Evolutionary conservation across 1,139 yeast genomes (phyloP).

Genomic region (Hemisphaericaspora xylanilytica): DNA sequence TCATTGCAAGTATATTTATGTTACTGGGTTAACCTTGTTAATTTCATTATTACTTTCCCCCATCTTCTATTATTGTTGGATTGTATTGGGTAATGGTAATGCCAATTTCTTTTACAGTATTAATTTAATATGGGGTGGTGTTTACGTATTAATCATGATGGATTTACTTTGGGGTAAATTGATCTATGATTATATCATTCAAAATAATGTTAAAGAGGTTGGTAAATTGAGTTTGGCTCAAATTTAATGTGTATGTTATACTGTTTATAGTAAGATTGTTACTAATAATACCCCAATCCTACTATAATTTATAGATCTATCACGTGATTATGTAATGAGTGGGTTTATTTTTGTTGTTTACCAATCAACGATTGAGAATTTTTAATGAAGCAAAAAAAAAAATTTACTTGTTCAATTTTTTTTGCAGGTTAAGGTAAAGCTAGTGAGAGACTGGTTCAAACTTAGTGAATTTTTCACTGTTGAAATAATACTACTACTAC

Average conservation of each 20-base stretch:
- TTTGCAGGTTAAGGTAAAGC: neutral
- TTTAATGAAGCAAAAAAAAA: slow-evolving; percentile 1
- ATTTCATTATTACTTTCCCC: slow-evolving; percentile 61
- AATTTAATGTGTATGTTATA: too few relatives aligned
- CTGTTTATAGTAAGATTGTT: too few relatives aligned
- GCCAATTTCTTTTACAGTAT: slow-evolving; percentile 95
- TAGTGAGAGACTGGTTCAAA: neutral
- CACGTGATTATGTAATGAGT: neutral
- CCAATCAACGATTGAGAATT: slow-evolving; percentile 8
- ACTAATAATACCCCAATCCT: neutral
- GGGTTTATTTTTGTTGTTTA: neutral
- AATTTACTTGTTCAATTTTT: neutral
- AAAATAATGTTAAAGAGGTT: slow-evolving; percentile 21
- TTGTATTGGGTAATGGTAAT: slow-evolving; percentile 90
- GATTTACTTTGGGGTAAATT: slow-evolving; percentile 85
- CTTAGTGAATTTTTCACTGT: slow-evolving; percentile 1
- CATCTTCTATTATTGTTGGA: slow-evolving; percentile 92
- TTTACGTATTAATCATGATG: slow-evolving; percentile 64
- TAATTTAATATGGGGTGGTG: slow-evolving; percentile 75
- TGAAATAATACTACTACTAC: too few relatives aligned
- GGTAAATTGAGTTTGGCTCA: slow-evolving; percentile 40
- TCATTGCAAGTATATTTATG: slow-evolving; percentile 32
- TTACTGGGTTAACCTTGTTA: slow-evolving; percentile 39
- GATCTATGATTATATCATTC: slow-evolving; percentile 65
- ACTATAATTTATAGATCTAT: neutral